Evolutionary conservation across 163 green algal genomes (phyloP), one percentile per base, ranked within the genome.

Genomic region (Botryococcus braunii): DNA sequence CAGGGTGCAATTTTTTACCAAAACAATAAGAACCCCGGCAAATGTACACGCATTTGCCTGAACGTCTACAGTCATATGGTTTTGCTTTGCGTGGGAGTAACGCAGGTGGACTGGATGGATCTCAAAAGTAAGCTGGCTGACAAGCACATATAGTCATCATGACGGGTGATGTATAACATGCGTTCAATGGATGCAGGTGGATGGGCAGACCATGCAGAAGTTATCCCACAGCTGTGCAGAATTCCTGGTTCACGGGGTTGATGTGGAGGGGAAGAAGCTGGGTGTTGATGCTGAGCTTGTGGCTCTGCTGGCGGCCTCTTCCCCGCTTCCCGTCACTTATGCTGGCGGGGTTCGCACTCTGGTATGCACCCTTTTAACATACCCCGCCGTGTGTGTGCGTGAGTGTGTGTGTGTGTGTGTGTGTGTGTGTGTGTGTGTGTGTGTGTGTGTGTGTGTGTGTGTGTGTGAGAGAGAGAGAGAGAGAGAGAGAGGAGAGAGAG

Each of bases 241-340:
- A 83, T 97, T 99, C 69, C 77, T 99, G 69, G 94, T 99, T 52
- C 94, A 99, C 76, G 94, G 90, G 1, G 93, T 99, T 32, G 94
- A 98, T 70, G 91, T 97, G 52, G 94, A 99, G 81, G 89, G 88
- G 59, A 92, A 85, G 79, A 80, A 92, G 79, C 80, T 96, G 59
- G 94, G 94, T 34, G 91, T 98, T 37, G 94, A 99, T 70, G 88
- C 94, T 52, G 82, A 94, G 57, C 85, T 99, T 40, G 90, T 99
- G 41, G 38, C 70, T 40, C 77, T 95, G 68, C 80, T 97, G 59
- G 88, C 81, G 5, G 27, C 41, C 25, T 83, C 68, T 55, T 88
- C 75, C 5, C 90, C 92, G 31, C 86, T 98, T 5, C 91, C 92
- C 2, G 90, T 96, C 5, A 99, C 94, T 1, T 99, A 99, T 76